A percentile compares a stretch with the other conserved stretches of the same genome.
phyloP scores from a whole-genome alignment of 768 basidiomycete genomes.

The Ramaria rubella region DNA sequence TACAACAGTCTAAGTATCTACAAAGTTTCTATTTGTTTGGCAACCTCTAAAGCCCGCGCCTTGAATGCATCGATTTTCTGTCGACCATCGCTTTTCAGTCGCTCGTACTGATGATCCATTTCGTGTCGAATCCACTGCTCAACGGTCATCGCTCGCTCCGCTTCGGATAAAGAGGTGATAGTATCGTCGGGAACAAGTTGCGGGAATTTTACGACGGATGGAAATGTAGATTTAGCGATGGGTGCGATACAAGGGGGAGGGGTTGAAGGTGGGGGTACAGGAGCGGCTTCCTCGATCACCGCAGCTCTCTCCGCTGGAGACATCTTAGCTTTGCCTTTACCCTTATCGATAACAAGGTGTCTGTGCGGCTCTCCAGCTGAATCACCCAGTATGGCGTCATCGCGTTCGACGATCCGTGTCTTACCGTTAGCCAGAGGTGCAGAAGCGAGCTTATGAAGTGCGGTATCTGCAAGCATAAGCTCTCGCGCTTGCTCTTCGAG shows the following conservation, averaged over 20 bases:
- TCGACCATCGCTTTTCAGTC: conserved; percentile 46
- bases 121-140: conserved; percentile 81
- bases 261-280: not conserved
- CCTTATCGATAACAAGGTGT: not conserved
- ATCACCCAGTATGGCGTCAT: not conserved
- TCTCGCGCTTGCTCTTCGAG: not conserved
- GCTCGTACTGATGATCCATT: conserved; percentile 60
- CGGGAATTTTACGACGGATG: not conserved
- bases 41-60: conserved; percentile 33
- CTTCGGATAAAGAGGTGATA: conserved; percentile 42
- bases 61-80: conserved; percentile 44
- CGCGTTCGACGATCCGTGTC: not conserved
- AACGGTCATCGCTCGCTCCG: conserved; percentile 70
- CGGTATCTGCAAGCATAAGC: conserved; percentile 1
- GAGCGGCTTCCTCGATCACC: not conserved
- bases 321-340: not conserved
- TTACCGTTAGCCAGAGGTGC: not conserved
- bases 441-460: not conserved
- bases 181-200: conserved; percentile 1
- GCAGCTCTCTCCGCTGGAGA: not conserved
- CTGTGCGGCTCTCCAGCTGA: not conserved
- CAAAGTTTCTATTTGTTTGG: conserved; percentile 26
- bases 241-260: not conserved
- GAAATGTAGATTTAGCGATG: not conserved
- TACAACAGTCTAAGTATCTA: not conserved